Evolutionary conservation across 2,329 filamentous ascomycete species (phyloP).

Genomic region (Fusarium sp.): DNA sequence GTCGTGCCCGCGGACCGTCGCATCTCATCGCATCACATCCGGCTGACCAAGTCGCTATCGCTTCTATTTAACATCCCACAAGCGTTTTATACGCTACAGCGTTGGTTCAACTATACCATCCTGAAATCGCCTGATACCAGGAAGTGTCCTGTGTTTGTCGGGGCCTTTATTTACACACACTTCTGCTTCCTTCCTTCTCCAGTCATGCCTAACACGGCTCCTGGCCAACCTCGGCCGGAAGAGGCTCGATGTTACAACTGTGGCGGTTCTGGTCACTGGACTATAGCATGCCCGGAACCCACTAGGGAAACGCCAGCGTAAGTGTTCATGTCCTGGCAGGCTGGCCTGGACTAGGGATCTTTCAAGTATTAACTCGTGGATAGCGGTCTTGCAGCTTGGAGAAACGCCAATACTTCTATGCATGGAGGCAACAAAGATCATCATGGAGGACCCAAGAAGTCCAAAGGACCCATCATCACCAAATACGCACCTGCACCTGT

Average conservation of each 20-base stretch:
- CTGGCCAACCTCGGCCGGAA: constrained; percentile 51
- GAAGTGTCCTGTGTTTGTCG: constrained; percentile 16
- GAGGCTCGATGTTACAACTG: constrained; percentile 67
- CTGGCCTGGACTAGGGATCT: background rate
- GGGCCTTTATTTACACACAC: constrained; percentile 1
- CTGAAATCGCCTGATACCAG: background rate
- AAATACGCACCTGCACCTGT: constrained; percentile 53
- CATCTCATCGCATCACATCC: constrained; percentile 22
- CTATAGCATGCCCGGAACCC: constrained; percentile 66
- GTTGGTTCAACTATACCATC: constrained; percentile 4
- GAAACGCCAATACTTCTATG: constrained; percentile 49
- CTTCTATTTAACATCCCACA: constrained; percentile 16
- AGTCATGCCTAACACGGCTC: constrained; percentile 50
- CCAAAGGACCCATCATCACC: constrained; percentile 54
- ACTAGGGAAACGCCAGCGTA: constrained; percentile 64
- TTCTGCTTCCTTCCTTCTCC: background rate
- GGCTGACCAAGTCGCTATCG: constrained; percentile 20
- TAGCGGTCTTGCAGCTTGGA: constrained; percentile 56
- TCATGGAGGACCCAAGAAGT: constrained; percentile 50
- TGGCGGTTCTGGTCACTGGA: constrained; percentile 64
- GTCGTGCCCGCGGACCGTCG: constrained; percentile 18
- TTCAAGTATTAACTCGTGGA: constrained; percentile 25
- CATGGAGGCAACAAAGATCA: constrained; percentile 49
- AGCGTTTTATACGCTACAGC: constrained; percentile 15
- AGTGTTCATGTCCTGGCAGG: constrained; percentile 49